phyloP scores from a whole-genome alignment of 305 asterid species.

The Solanum hybrid region DNA sequence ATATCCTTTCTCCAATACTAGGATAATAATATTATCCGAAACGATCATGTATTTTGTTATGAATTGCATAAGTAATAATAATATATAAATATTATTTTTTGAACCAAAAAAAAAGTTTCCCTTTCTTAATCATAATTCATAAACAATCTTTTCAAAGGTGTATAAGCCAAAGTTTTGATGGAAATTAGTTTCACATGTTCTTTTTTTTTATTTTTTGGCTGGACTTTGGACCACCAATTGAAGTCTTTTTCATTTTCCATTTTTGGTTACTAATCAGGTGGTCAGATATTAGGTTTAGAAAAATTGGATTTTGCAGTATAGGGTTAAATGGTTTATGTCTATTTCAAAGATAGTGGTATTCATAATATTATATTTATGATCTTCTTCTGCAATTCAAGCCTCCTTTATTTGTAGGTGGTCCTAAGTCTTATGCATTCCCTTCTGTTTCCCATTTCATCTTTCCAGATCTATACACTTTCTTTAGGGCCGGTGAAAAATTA shows the following conservation, averaged over 20 bases:
- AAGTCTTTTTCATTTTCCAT: not conserved
- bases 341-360: not conserved
- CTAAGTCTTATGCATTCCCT: not conserved
- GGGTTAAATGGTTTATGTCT: not conserved
- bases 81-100: not conserved
- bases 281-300: not conserved
- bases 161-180: not conserved
- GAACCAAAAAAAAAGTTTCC: not conserved
- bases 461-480: not conserved
- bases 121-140: not conserved
- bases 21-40: not conserved
- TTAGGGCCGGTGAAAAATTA: not conserved
- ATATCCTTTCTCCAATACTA: not conserved
- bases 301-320: not conserved
- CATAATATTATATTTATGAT: not conserved
- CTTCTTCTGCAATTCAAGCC: not conserved
- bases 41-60: not conserved
- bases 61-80: not conserved
- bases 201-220: not conserved
- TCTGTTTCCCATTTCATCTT: not conserved
- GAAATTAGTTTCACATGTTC: not conserved
- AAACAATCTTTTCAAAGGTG: not conserved
- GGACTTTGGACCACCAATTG: not conserved
- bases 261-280: not conserved
- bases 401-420: not conserved